A percentile compares a stretch with the other conserved stretches of the same genome.
Conservation (phyloP, 345 rosid genomes). For the Gossypium mustelinum region DNA sequence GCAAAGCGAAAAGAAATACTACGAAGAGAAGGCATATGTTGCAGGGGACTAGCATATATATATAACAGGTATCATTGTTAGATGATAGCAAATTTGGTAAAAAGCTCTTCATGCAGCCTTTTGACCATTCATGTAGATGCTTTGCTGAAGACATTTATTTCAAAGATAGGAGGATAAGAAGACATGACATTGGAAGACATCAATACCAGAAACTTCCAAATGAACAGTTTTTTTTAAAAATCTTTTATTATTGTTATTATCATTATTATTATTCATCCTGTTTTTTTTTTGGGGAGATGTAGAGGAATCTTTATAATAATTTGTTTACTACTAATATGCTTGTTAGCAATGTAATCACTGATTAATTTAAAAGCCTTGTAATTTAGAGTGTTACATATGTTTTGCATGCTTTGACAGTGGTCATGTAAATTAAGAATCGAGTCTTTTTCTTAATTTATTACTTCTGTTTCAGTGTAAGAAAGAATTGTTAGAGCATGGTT, state of each 20-base stretch:
- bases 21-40: slow-evolving; percentile 51
- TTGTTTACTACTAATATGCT: background rate
- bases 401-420: too few species aligned
- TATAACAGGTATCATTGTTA: background rate
- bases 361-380: too few species aligned
- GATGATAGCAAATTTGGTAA: slow-evolving; percentile 18
- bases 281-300: background rate
- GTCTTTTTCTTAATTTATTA: too few species aligned
- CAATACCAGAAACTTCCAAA: background rate
- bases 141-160: slow-evolving; percentile 6
- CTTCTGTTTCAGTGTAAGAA: too few species aligned
- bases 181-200: slow-evolving; percentile 8
- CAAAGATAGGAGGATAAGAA: slow-evolving; percentile 8
- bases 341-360: too few species aligned
- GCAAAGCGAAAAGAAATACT: slow-evolving; percentile 63
- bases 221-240: background rate
- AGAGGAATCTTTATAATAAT: background rate
- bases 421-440: too few species aligned
- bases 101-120: slow-evolving; percentile 19
- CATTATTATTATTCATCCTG: slow-evolving; percentile 5
- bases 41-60: slow-evolving; percentile 39
- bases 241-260: too few species aligned
- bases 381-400: too few species aligned
- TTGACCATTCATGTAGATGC: slow-evolving; percentile 16
- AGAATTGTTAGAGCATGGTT: too few species aligned